Conservation (phyloP, 1,284 basidiomycete genomes). For the Wallemia ichthyophaga region DNA sequence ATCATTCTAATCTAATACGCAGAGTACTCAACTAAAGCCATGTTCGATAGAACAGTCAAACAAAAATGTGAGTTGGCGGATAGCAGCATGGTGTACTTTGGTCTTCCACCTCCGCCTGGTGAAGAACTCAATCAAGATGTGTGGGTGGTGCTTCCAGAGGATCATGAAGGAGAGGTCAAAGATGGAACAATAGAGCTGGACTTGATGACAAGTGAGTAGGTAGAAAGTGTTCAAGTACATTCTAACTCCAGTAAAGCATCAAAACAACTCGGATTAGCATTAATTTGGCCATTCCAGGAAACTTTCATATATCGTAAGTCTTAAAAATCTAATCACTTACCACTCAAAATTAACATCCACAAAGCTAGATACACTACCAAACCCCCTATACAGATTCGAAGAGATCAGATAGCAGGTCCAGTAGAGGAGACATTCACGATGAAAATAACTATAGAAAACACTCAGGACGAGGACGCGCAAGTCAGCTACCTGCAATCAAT, state of each 20-base stretch:
- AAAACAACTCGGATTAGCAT: conserved; percentile 7
- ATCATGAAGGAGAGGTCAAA: neutral
- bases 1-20: neutral
- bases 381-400: conserved; percentile 25
- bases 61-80: conserved; percentile 29
- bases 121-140: neutral
- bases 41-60: conserved; percentile 39
- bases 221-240: neutral
- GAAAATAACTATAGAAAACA: conserved; percentile 36
- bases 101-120: conserved; percentile 15
- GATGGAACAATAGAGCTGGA: neutral
- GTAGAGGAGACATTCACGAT: conserved; percentile 46
- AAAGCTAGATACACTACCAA: conserved; percentile 15
- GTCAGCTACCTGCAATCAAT: conserved; percentile 63
- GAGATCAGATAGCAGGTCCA: conserved; percentile 23
- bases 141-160: conserved; percentile 1
- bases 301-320: conserved; percentile 17
- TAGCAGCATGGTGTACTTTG: conserved; percentile 24
- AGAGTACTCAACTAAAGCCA: conserved; percentile 49
- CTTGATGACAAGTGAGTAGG: neutral
- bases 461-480: conserved; percentile 21
- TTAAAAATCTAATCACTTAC: neutral
- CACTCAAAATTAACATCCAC: neutral
- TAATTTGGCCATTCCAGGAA: conserved; percentile 18
- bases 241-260: conserved; percentile 9